A percentile compares a stretch with the other conserved stretches of the same genome.
Evolutionary conservation across 164 flowering plant genomes (phyloP).

Genomic region (Vitis rupestris): DNA sequence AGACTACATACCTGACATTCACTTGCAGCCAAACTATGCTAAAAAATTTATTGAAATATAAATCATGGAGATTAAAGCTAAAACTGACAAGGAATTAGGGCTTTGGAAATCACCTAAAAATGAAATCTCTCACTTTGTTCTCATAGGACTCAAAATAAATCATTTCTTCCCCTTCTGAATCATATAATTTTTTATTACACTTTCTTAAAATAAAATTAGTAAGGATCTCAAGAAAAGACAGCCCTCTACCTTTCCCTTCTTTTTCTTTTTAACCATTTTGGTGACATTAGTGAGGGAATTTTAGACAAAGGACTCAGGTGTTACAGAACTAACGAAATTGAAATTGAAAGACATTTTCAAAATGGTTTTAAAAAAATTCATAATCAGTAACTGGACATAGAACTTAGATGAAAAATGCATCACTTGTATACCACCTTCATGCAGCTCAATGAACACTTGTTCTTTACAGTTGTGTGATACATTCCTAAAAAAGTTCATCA

Average conservation of each 20-base stretch:
- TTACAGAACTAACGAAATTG: too few relatives aligned
- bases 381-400: not conserved
- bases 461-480: not conserved
- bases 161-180: too few relatives aligned
- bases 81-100: too few relatives aligned
- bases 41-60: too few relatives aligned
- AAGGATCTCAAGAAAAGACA: not conserved
- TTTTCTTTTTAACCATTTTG: not conserved
- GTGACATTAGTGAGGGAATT: too few relatives aligned
- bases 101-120: too few relatives aligned
- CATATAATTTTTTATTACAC: too few relatives aligned
- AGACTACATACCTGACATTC: not conserved
- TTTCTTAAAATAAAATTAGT: not conserved
- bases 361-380: not conserved
- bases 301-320: too few relatives aligned
- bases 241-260: not conserved
- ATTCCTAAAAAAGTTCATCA: too few relatives aligned
- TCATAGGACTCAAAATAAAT: too few relatives aligned
- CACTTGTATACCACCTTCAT: not conserved
- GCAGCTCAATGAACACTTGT: not conserved
- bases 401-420: not conserved
- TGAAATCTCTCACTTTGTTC: too few relatives aligned
- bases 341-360: not conserved
- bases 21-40: not conserved
- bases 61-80: too few relatives aligned